Evolutionary conservation across 805 yeast genomes (phyloP).

Genomic region (Kazachstania martiniae): DNA sequence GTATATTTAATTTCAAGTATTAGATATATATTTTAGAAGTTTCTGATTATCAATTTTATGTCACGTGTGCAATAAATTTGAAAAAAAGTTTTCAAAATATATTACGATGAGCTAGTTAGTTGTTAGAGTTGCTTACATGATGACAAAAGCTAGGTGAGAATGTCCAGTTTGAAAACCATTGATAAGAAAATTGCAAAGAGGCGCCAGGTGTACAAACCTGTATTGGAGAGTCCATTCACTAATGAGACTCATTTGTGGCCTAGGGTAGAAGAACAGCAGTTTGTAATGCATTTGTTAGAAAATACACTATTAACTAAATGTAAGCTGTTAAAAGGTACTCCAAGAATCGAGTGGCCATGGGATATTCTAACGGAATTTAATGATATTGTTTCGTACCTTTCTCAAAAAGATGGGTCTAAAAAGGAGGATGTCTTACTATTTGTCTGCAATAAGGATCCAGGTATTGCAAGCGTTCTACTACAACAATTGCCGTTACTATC

Average conservation of each 20-base stretch:
- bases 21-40: no score
- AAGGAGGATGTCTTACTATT: conserved; percentile 28
- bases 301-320: conserved; percentile 27
- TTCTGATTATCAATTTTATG: no score
- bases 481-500: conserved; percentile 50
- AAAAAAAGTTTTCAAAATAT: no score
- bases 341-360: conserved; percentile 13
- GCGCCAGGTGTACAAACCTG: conserved; percentile 51
- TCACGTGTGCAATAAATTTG: no score
- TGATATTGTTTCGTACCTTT: conserved; percentile 39
- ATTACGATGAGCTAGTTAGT: no score
- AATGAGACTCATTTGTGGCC: conserved; percentile 36
- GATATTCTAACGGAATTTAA: conserved; percentile 32
- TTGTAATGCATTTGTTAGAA: conserved; percentile 31
- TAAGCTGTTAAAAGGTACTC: conserved; percentile 16
- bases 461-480: conserved; percentile 38
- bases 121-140: no score
- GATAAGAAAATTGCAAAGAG: conserved; percentile 34
- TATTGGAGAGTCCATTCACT: conserved; percentile 54
- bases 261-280: conserved; percentile 28
- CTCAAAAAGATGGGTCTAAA: conserved; percentile 33
- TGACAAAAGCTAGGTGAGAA: neutral
- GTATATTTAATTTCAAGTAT: no score
- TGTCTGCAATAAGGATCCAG: conserved; percentile 47
- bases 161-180: conserved; percentile 30